Conservation (phyloP, 2,329 filamentous ascomycete species). For the Hypomyces rosellus region DNA sequence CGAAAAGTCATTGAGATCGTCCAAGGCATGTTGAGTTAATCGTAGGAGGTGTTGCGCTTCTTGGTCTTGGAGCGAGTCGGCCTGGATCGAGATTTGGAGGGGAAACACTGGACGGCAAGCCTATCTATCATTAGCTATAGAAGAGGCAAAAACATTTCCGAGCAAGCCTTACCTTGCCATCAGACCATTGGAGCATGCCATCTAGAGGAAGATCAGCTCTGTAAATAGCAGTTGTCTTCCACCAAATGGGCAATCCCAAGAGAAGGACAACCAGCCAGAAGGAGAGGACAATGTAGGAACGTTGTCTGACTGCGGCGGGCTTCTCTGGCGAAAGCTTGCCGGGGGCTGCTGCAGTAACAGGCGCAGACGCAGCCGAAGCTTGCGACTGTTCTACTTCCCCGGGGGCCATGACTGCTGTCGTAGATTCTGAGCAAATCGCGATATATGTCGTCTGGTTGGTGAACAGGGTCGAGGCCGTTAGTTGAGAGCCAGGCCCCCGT, state of each 20-base stretch:
- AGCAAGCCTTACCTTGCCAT: slow-evolving; percentile 62
- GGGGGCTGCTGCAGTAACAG: slow-evolving; percentile 14
- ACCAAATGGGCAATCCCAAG: slow-evolving; percentile 90
- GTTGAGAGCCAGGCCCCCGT: neutral
- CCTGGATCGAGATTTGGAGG: slow-evolving; percentile 71
- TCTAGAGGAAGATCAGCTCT: slow-evolving; percentile 75
- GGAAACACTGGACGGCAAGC: slow-evolving; percentile 85
- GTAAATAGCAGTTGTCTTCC: slow-evolving; percentile 88
- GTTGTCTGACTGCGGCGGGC: slow-evolving; percentile 58
- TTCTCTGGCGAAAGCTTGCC: slow-evolving; percentile 70
- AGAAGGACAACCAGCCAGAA: slow-evolving; percentile 86
- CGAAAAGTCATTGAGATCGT: slow-evolving; percentile 80
- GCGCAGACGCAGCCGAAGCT: slow-evolving; percentile 15
- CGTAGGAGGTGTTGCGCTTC: slow-evolving; percentile 70
- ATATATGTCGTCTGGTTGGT: neutral
- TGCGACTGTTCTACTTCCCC: slow-evolving; percentile 9
- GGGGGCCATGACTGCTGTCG: slow-evolving; percentile 10
- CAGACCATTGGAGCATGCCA: slow-evolving; percentile 86
- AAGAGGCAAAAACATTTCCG: neutral
- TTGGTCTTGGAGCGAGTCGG: slow-evolving; percentile 55
- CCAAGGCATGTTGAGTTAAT: slow-evolving; percentile 77
- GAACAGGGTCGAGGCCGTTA: neutral
- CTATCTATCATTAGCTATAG: slow-evolving; percentile 38
- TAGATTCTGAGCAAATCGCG: neutral
- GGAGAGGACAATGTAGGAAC: slow-evolving; percentile 70